A percentile compares a stretch with the other conserved stretches of the same genome.
Evolutionary conservation across 768 basidiomycete species (phyloP).

Genomic region (Rhodotorula kratochvilovae): DNA sequence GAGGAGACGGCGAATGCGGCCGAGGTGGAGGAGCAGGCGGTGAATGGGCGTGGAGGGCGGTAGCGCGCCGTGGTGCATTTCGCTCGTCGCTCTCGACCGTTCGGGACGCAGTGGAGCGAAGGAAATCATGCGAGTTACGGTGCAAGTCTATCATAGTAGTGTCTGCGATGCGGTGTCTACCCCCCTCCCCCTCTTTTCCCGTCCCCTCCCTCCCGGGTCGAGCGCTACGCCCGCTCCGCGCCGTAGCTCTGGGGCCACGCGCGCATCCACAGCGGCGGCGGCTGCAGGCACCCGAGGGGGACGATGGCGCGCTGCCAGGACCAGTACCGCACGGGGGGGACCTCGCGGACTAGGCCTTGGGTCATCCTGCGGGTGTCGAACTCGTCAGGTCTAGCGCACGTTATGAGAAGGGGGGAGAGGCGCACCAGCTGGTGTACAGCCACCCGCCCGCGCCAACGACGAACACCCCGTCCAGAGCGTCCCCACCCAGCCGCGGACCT

Average conservation of each 20-base stretch:
- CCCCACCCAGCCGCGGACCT: constrained; percentile 4
- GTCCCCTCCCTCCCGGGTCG: too few relatives aligned
- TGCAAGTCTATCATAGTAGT: too few relatives aligned
- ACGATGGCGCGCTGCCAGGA: constrained; percentile 22
- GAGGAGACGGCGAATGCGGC: constrained; percentile 1
- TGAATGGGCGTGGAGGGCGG: background rate
- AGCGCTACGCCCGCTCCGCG: background rate
- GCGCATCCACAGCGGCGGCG: constrained; percentile 30
- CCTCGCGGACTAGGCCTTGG: constrained; percentile 28
- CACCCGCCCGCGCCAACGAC: background rate
- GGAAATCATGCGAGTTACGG: too few relatives aligned
- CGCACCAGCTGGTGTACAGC: constrained; percentile 19
- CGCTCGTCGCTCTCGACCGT: too few relatives aligned
- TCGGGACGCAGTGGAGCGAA: too few relatives aligned
- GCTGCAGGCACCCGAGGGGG: constrained; percentile 27
- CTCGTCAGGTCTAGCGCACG: too few relatives aligned
- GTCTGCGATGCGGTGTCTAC: too few relatives aligned
- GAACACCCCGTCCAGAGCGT: constrained; percentile 11
- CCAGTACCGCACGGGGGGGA: constrained; percentile 27
- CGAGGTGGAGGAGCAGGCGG: background rate
- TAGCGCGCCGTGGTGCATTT: background rate
- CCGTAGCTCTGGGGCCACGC: background rate
- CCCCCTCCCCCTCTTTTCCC: too few relatives aligned
- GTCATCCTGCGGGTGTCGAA: constrained; percentile 10
- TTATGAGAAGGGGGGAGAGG: too few relatives aligned